Base-by-base conservation (phyloP, 345 rosid species). In the Ricinus communis region DNA sequence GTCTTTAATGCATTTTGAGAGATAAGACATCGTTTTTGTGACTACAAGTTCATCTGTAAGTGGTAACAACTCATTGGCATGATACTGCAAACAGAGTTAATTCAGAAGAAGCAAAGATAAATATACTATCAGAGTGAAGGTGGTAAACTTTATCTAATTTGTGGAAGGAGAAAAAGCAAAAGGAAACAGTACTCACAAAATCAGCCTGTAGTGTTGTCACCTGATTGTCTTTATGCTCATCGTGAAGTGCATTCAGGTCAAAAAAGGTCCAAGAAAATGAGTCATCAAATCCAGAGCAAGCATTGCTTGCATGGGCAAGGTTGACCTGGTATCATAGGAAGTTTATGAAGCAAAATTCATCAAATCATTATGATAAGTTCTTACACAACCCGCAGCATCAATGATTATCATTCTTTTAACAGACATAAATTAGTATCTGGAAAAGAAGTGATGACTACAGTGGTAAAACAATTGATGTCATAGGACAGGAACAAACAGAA, bases 221-320 rank as follows among this genome's bases (percentile, higher is more conserved):
- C 21, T 68, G 74, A 21, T 76, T 69, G 7, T 76, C 78, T 74
- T 77, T 82, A 50, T 87, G 83, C 68, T 84, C 78, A 1, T 87
- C 85, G 1, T 79, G 70, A 58, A 84, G 80, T n/a, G 53, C 81
- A 59, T 80, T 87, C 84, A 86, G 76, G 76, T 87, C 74, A 24
- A 82, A 86, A 85, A 89, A 82, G 31, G 87, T 80, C 85, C 87
- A 84, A 1, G 86, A 83, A 38, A 77, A 67, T 55, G 84, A 79
- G 70, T 84, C 77, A 51, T 82, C 84, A 33, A 76, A 69, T 65
- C 80, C 86, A 16, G 85, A 76, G 54, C 86, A 85, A 50, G 78
- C 80, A 59, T 87, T 89, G 68, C 79, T 59, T 16, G 87, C 79
- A 75, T 82, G 75, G 28, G 87, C 87, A 68, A 89, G 72, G 27